Conservation (phyloP, 768 basidiomycete genomes). For the Xerocomellus intermedius region DNA sequence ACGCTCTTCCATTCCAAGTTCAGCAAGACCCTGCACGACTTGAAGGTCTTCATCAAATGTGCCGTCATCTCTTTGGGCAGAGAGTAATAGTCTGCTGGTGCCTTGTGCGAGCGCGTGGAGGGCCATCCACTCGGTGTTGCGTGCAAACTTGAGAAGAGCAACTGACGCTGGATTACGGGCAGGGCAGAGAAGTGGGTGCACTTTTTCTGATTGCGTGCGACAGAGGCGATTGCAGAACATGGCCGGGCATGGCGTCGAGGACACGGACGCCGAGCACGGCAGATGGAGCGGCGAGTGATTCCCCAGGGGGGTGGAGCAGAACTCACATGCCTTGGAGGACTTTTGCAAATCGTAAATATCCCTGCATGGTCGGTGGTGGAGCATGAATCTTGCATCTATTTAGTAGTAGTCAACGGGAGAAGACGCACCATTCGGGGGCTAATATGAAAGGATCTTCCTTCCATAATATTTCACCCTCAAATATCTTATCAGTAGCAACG, state of each 20-base stretch:
- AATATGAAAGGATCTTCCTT: conserved; percentile 80
- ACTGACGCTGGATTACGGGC: conserved; percentile 68
- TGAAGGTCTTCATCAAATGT: conserved; percentile 46
- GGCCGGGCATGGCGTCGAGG: conserved; percentile 48
- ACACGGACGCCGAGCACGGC: conserved; percentile 50
- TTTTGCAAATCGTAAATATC: conserved; percentile 72
- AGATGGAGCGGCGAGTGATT: conserved; percentile 44
- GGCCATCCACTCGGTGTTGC: conserved; percentile 62
- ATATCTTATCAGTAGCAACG: conserved; percentile 65
- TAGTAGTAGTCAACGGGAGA: background rate
- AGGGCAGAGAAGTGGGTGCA: conserved; percentile 72
- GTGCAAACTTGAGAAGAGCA: conserved; percentile 59
- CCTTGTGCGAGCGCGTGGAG: conserved; percentile 70
- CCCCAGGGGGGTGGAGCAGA: conserved; percentile 68
- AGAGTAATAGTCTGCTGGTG: conserved; percentile 60
- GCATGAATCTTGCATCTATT: background rate
- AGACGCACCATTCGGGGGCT: conserved; percentile 74
- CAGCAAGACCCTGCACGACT: conserved; percentile 61
- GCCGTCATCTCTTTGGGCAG: conserved; percentile 45
- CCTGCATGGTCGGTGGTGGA: conserved; percentile 41
- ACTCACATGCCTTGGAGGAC: conserved; percentile 59
- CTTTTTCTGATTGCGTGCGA: conserved; percentile 56
- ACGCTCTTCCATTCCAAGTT: conserved; percentile 73
- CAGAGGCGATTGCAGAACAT: conserved; percentile 84
- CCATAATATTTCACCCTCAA: conserved; percentile 76